Evolutionary conservation across 2,329 filamentous ascomycete genomes (phyloP).

Genomic region (Ophiobolus disseminans): DNA sequence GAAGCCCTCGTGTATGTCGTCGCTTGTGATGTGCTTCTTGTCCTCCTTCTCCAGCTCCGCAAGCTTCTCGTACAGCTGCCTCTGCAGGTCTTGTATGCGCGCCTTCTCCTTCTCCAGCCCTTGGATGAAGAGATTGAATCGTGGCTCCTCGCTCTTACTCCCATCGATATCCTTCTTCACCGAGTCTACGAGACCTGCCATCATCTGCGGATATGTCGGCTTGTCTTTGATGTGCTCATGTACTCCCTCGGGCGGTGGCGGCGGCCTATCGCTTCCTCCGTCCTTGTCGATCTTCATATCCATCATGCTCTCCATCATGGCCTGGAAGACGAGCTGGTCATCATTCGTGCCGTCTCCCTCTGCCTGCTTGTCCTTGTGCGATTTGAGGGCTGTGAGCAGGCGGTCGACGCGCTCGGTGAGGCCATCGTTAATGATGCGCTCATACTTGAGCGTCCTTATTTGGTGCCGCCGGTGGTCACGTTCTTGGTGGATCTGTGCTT

Average conservation of each 20-base stretch:
- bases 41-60: slow-evolving; percentile 85
- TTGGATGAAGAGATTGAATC: slow-evolving; percentile 77
- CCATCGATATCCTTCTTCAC: slow-evolving; percentile 87
- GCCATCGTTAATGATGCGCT: slow-evolving; percentile 90
- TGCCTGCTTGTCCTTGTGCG: slow-evolving; percentile 65
- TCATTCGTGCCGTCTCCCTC: slow-evolving; percentile 56
- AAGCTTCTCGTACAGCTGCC: slow-evolving; percentile 75
- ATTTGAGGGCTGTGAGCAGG: slow-evolving; percentile 76
- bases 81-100: slow-evolving; percentile 81
- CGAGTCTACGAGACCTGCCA: slow-evolving; percentile 93
- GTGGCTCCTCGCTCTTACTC: slow-evolving; percentile 66
- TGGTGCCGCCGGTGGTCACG: slow-evolving; percentile 83
- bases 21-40: slow-evolving; percentile 89
- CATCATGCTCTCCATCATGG: slow-evolving; percentile 80
- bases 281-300: slow-evolving; percentile 60
- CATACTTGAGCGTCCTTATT: slow-evolving; percentile 91
- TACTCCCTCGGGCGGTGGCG: slow-evolving; percentile 80
- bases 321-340: slow-evolving; percentile 83
- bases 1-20: slow-evolving; percentile 86
- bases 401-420: slow-evolving; percentile 82
- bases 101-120: slow-evolving; percentile 78
- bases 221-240: slow-evolving; percentile 76
- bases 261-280: slow-evolving; percentile 60
- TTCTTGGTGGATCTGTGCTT: slow-evolving; percentile 94
- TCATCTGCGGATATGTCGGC: slow-evolving; percentile 94